Evolutionary conservation across 305 asterid species (phyloP), one percentile per base, ranked within the genome.

Genomic region (Rubia occidens): DNA sequence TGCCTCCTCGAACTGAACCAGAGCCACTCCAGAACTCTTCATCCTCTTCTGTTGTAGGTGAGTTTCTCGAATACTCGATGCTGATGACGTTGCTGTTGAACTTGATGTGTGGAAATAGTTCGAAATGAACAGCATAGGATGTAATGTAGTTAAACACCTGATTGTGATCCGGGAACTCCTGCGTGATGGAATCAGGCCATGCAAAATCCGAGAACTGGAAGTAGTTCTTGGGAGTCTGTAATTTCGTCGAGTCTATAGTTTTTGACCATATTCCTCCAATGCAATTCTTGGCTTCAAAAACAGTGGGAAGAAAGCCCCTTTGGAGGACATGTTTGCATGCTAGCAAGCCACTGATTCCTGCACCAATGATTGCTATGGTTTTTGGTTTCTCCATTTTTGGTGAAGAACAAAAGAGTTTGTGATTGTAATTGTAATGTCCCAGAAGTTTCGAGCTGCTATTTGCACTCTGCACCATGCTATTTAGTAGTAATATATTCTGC

Each of bases 311-410:
- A 56, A 85, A 81, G 1, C 89, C 87, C 73, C 76, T 80, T 49
- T 80, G 76, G 4, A 69, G 5, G n/a, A 76, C 71, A 70, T 85
- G 84, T 66, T 81, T 87, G 77, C 89, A 85, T 20, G 89, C 87
- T 40, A 87, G 83, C 15, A 87, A 76, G 58, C 93, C 93, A 10
- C 89, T 87, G 18, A 87, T 80, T 55, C 93, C 89, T 10, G 87
- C 87, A 0, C 93, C 88, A 32, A 85, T 74, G 11, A 85, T 82
- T 2, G 80, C 53, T 47, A 47, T 47, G 53, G 53, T 75, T 35
- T 72, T 64, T 61, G 73, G 77, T 14, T n/a, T 54, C 60, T 51
- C 20, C 56, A 43, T 43, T 43, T 43, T 43, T 43, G 49, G 49
- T 43, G 49, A 43, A 43, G 2, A 1, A 8, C 11, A 40, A 9